Evolutionary conservation across 768 basidiomycete species (phyloP), one percentile per base, ranked within the genome.

Genomic region (Leucosporidium creatinivorum): DNA sequence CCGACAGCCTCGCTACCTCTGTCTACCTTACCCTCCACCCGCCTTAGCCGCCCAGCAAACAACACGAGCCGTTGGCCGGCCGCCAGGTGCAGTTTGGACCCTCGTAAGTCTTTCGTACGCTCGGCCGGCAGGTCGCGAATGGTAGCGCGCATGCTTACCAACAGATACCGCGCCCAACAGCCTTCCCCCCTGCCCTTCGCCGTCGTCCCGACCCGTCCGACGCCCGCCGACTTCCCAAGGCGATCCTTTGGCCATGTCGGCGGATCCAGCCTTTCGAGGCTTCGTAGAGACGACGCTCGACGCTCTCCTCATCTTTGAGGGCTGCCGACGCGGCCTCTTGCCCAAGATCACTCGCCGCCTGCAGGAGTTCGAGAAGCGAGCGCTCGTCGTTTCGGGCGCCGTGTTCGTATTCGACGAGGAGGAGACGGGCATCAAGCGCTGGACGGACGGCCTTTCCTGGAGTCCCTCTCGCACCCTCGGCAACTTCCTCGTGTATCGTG

Each of bases 351-450:
- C 92, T 44, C 85, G 93, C 51, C 85, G 93, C 50, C 85, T 98
- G 60, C 89, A 92, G 69, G 93, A 96, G 77, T 84, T 89, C 39
- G 93, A 98, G 78, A 73, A 76, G 71, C 85, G 91, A 65, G 87
- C 86, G 75, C 90, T 94, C 87, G 93, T 98, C 77, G 87, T 87
- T 23, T 89, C 87, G 9, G 93, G 93, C 65, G 89, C 89, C 10
- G 91, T 98, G 17, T 98, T 97, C 75, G 93, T 96, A 72, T 98
- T 96, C 76, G 91, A 98, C 78, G 93, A 96, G 81, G 88, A 91
- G 75, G 92, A 94, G 80, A 91, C 89, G 75, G 92, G 93, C 31
- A 98, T 98, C 81, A 94, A 93, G 81, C 84, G 93, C 54, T 77
- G 69, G 70, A 98, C 93, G 2, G 93, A 98, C 79, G 92, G 93